Evolutionary conservation across 2,329 filamentous ascomycete species (phyloP).

Genomic region (Fusarium chaquense): DNA sequence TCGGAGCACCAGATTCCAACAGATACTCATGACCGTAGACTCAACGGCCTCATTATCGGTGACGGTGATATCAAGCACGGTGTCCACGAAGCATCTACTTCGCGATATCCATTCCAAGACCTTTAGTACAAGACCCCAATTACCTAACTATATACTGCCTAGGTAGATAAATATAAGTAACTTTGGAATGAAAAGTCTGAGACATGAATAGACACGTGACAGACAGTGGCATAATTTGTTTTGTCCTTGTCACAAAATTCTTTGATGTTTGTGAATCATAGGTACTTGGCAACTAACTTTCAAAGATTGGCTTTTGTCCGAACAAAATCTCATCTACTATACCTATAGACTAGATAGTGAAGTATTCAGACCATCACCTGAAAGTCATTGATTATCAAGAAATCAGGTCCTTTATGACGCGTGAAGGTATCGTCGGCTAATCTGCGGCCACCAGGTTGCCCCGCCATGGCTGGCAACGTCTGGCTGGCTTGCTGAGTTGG

Average conservation of each 20-base stretch:
- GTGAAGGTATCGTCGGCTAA: conserved; percentile 15
- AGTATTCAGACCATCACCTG: neutral
- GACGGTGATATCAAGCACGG: conserved; percentile 68
- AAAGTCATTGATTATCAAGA: neutral
- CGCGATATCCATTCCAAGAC: conserved; percentile 33
- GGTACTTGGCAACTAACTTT: neutral
- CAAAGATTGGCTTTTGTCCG: neutral
- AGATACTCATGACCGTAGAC: conserved; percentile 79
- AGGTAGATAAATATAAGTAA: neutral
- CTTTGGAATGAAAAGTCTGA: neutral
- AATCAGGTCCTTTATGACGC: conserved; percentile 8
- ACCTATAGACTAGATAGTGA: neutral
- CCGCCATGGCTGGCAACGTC: conserved; percentile 47
- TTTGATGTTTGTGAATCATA: neutral
- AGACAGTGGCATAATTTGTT: neutral
- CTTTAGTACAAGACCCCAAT: neutral
- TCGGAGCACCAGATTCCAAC: conserved; percentile 76
- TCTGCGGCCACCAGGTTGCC: conserved; percentile 44
- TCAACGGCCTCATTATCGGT: conserved; percentile 82
- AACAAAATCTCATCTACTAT: neutral
- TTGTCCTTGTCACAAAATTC: neutral
- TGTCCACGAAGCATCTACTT: conserved; percentile 57
- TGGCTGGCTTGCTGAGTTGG: conserved; percentile 34
- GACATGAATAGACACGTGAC: conserved; percentile 7
- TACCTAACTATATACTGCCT: too few relatives aligned